Conservation (phyloP, 2,329 filamentous ascomycete genomes). For the Xylaria sp. region DNA sequence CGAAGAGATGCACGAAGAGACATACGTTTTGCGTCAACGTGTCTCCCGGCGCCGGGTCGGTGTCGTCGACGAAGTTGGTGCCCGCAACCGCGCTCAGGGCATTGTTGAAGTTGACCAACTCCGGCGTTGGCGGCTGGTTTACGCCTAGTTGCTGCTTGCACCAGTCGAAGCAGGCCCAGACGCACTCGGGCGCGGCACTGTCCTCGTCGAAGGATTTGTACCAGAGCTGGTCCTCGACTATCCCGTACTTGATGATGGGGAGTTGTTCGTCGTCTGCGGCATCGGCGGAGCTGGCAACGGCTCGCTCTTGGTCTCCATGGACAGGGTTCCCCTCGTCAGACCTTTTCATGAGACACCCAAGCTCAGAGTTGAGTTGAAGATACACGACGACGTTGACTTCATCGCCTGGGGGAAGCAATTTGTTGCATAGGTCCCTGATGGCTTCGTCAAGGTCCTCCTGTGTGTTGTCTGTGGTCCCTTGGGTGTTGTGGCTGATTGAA, state of each 20-base stretch:
- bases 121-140: not conserved
- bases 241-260: not conserved
- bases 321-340: not conserved
- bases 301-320: no score
- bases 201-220: not conserved
- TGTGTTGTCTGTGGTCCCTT: not conserved
- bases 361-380: constrained; percentile 1
- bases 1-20: constrained; percentile 20
- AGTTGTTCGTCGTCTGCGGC: no score
- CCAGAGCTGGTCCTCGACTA: not conserved
- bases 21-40: constrained; percentile 4
- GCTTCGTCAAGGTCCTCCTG: not conserved
- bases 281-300: not conserved
- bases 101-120: not conserved
- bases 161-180: constrained; percentile 13
- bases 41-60: not conserved
- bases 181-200: not conserved
- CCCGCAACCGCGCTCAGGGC: not conserved
- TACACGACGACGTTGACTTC: constrained; percentile 1
- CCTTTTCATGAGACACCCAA: not conserved
- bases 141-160: not conserved
- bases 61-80: not conserved
- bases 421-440: not conserved
- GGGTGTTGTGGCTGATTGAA: not conserved
- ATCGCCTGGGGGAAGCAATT: not conserved